Evolutionary conservation across 2,329 filamentous ascomycete species (phyloP).

Genomic region (Claviceps sp.): DNA sequence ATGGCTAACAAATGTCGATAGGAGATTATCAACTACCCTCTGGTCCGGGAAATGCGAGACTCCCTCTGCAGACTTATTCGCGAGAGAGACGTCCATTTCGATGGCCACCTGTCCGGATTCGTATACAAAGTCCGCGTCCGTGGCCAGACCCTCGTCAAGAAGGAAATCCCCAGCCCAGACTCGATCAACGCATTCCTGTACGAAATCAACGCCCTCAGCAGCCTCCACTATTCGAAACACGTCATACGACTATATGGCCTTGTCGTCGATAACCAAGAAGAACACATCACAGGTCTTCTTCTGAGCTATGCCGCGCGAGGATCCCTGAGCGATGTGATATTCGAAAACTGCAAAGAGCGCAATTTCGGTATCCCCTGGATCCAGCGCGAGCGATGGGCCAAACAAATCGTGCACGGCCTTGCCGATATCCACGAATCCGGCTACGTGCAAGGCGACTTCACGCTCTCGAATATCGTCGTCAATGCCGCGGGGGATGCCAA

Average conservation of each 20-base stretch:
- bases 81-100: constrained; percentile 69
- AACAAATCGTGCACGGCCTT: constrained; percentile 78
- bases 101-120: constrained; percentile 90
- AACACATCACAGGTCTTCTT: constrained; percentile 72
- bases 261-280: constrained; percentile 77
- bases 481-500: constrained; percentile 74
- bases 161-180: constrained; percentile 92
- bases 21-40: constrained; percentile 83
- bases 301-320: constrained; percentile 81
- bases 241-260: constrained; percentile 83
- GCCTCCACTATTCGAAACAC: constrained; percentile 55
- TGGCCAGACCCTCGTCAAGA: constrained; percentile 70
- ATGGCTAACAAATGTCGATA: constrained; percentile 15
- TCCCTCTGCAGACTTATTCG: constrained; percentile 50
- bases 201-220: constrained; percentile 87
- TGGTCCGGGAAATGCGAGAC: constrained; percentile 59
- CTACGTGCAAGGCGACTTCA: constrained; percentile 96
- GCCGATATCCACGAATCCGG: constrained; percentile 90
- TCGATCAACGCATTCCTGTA: constrained; percentile 95
- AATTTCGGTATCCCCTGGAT: constrained; percentile 49
- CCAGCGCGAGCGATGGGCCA: constrained; percentile 73
- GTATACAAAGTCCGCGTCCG: constrained; percentile 80
- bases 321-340: constrained; percentile 81
- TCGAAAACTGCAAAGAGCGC: constrained; percentile 54
- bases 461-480: constrained; percentile 91